Evolutionary conservation across 225 moss, liverwort and hornwort species (phyloP), one percentile per base, ranked within the genome.

Genomic region (Physcomitrellopsis africana): DNA sequence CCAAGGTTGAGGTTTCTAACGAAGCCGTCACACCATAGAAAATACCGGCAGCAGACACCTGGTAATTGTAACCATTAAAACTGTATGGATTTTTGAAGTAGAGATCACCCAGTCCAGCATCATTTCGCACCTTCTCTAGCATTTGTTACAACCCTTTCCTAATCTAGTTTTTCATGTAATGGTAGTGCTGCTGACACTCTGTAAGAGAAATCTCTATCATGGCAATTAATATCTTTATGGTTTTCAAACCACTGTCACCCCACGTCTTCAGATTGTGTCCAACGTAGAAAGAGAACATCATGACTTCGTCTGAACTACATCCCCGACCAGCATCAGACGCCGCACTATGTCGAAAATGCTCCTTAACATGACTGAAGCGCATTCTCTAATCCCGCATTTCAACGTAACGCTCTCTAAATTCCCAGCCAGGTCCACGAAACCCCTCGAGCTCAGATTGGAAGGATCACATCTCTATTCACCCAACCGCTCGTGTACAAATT

Each of bases 251-350:
- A 6, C 46, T 57, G 18, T 88, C 91, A 63, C 88, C 88, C 91
- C 91, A 91, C 9, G 91, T 88, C 84, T 80, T 86, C 64, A 91
- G 67, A 81, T 91, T 91, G 8, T 87, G 82, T 11, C 88, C 86
- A 8, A 88, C 86, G 61, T 82, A 91, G 2, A 88, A 81, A 12
- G 91, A 88, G 16, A 79, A 86, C 63, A 76, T 55, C 87, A 91
- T 86, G 17, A 87, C 85, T 15, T 91, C 90, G 42, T 81, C 87
- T 41, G 87, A 79, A 59, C 81, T 91, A 85, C 87, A 91, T 64
- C 90, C 51, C 87, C 77, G 22, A 91, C 73, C 48, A 91, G 71
- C 90, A 91, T 86, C 19, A 88, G 78, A 42, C 87, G 80, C 0
- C 84, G 86, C 58, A 88, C 24, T 24, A 24, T 86, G 42, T 84